Evolutionary conservation across 139 green algal genomes (phyloP), one percentile per base, ranked within the genome.

Genomic region (Chlamydomonas urium): DNA sequence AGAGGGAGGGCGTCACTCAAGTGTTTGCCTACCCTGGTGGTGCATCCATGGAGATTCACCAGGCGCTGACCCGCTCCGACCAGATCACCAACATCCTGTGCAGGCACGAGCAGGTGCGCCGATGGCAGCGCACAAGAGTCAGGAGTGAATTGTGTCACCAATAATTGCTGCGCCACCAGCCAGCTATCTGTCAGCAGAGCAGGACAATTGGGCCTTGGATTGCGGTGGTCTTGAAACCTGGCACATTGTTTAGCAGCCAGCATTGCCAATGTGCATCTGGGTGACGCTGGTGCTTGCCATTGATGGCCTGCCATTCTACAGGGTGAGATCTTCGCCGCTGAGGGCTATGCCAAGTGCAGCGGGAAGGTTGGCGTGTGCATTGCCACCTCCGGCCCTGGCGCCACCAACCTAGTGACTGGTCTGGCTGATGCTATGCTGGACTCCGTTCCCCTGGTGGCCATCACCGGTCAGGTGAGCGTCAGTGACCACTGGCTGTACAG

Each of bases 311-410:
- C n/a, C n/a, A n/a, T n/a, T n/a, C 1, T 73, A 28, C 85, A 97
- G 90, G 96, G 96, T 36, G 96, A 99, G 83, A 94, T 99, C 58
- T 99, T 99, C 79, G 96, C 96, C 23, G 96, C 96, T n/a, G 96
- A 99, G 87, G 96, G 95, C 5, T 99, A 94, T 73, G 96, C 90
- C 70, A 99, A 99, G 84, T 82, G 80, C 17, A 97, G 94, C 0
- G 96, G 96, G 21, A 71, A 84, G 4, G 95, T 99, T 8, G 94
- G 93, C 73, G 95, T 99, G 75, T 99, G 96, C 90, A 99, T 99
- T 67, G 96, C 96, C 47, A 99, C 96, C 31, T 96, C 86, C 1
- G 96, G 96, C 14, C 96, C 96, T 0, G 96, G 96, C 28, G 96
- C 96, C 29, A 99, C 96, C 53, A 99, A 99, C 83, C 87, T 99